Evolutionary conservation across 1,139 yeast genomes (phyloP), one percentile per base, ranked within the genome.

Genomic region (Eremothecium coryli): DNA sequence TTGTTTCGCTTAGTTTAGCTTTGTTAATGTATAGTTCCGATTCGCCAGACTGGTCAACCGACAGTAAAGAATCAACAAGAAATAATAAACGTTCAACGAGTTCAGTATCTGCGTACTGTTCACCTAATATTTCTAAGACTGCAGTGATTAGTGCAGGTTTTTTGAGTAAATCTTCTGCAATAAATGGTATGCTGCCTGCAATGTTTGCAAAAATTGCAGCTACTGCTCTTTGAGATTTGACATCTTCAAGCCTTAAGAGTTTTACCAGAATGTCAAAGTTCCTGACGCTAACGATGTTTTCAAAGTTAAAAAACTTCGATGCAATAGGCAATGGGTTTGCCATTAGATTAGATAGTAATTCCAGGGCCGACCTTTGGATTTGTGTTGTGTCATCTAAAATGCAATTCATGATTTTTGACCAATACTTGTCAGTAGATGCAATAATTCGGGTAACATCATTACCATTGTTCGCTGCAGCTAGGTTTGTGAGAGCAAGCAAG

Each of bases 401-500:
- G 23, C 63, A 43, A 23, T 48, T 49, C 40, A 65, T 68, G 14
- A 70, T 41, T 13, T 50, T 49, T 5, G 46, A 30, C 70, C 71
- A 69, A 28, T 62, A 64, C 6, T 49, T 43, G 6, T 48, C 41
- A 12, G 56, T 52, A 12, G 64, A 56, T 1, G 45, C 49, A 21
- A 54, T 47, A 4, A 46, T 37, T 31, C 46, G 46, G 38, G 57
- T 48, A 18, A 54, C 39, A 22, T 53, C 56, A 12, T 48, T 51
- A 11, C 54, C 56, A 22, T 55, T 56, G 23, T 56, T 58, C 5
- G 56, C 45, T 2, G 72, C 61, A 3, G 73, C 72, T 15, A 70
- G 44, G 41, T 70, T 70, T 2, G 75, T 70, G 23, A 70, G 52
- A 0, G 74, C 73, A 24, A 68, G 46, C 23, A 70, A 51, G 1